Evolutionary conservation across 306 rosid genomes (phyloP).

Genomic region (Chamaecrista fasciculata): DNA sequence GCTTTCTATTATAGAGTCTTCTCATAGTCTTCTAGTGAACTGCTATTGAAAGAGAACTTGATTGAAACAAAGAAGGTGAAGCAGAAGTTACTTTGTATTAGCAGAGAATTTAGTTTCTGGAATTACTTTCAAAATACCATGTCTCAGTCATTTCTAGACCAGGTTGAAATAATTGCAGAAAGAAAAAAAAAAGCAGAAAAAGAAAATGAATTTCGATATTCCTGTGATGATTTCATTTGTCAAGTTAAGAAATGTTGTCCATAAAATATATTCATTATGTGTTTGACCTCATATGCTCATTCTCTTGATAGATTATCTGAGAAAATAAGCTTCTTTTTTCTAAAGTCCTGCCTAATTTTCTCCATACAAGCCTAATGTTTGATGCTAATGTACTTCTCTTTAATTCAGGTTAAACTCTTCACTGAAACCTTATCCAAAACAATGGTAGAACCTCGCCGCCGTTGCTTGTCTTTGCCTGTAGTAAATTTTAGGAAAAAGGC

Average conservation of each 20-base stretch:
- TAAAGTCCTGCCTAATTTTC: not conserved
- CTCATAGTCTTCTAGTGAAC: not conserved
- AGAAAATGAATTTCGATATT: not conserved
- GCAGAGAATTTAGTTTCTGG: slow-evolving; percentile 20
- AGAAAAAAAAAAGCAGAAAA: not conserved
- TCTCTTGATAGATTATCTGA: not conserved
- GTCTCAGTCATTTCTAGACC: slow-evolving; percentile 6
- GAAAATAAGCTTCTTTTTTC: slow-evolving; percentile 3
- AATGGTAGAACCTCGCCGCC: slow-evolving; percentile 86
- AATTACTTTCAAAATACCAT: not conserved
- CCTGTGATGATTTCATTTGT: not conserved
- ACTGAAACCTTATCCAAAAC: slow-evolving; percentile 65
- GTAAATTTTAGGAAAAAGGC: slow-evolving; percentile 57
- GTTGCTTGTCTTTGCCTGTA: slow-evolving; percentile 67
- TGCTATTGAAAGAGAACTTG: slow-evolving; percentile 5
- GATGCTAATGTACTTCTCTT: not conserved
- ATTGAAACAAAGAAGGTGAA: slow-evolving; percentile 20
- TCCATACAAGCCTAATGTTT: not conserved
- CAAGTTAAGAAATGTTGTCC: not conserved
- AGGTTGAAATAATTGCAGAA: not conserved
- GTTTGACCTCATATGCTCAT: not conserved
- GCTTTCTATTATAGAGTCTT: not conserved
- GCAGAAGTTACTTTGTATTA: not conserved
- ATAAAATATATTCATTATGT: not conserved
- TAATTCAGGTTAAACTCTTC: slow-evolving; percentile 57